Conservation (phyloP, 306 rosid species). For the Dalbergia cultrata region DNA sequence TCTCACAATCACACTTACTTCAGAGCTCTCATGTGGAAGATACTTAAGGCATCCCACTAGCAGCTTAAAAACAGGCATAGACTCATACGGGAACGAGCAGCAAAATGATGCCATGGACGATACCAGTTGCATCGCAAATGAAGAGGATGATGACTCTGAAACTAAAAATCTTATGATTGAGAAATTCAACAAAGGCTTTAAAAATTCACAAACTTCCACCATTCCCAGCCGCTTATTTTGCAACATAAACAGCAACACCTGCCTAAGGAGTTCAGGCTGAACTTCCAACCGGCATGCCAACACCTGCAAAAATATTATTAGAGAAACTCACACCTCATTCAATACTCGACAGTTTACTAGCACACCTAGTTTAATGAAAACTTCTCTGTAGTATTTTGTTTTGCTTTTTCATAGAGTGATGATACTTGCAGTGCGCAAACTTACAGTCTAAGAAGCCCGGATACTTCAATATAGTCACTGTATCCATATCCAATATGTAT, state of each 20-base stretch:
- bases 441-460: not conserved
- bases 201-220: constrained; percentile 72
- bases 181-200: constrained; percentile 72
- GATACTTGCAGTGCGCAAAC: constrained; percentile 3
- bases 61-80: constrained; percentile 76
- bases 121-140: constrained; percentile 67
- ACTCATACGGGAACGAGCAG: constrained; percentile 71
- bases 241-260: constrained; percentile 71
- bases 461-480: too few relatives aligned
- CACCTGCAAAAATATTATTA: constrained; percentile 59
- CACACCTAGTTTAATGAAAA: constrained; percentile 13
- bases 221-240: constrained; percentile 69
- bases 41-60: constrained; percentile 66
- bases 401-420: constrained; percentile 3
- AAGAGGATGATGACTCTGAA: constrained; percentile 61
- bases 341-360: constrained; percentile 31
- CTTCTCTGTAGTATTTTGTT: not conserved
- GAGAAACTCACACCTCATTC: constrained; percentile 36
- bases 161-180: constrained; percentile 64
- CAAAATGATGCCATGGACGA: constrained; percentile 75
- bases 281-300: constrained; percentile 73
- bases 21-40: constrained; percentile 60
- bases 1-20: constrained; percentile 64
- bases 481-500: too few relatives aligned
- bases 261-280: constrained; percentile 83